Base-by-base conservation (phyloP, 495 filamentous ascomycete genomes). In the Pseudoneurospora amorphoporcata region DNA sequence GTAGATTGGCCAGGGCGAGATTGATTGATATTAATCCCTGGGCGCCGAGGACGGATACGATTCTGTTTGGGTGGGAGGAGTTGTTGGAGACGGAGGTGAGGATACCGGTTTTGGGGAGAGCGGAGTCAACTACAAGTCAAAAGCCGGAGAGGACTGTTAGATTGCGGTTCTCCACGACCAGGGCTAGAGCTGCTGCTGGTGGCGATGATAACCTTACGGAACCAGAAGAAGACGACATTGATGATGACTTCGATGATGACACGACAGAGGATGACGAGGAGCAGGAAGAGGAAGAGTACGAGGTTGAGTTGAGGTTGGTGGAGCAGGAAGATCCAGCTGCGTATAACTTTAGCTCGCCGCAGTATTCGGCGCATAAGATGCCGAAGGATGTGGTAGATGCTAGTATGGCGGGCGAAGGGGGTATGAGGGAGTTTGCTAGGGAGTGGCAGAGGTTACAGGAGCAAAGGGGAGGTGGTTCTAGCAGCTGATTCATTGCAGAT, bases 1-100 rank as follows among this genome's bases (percentile, higher is more conserved):
- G 58, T 9, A 75, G 80, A 2, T 74, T 86, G 10, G 82, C 81
- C 17, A 84, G 90, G 29, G 93, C 96, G 0, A 91, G 94, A 84
- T 83, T 99, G 37, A 89, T 98, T 41, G 95, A 99, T 79, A 90
- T 99, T 70, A 98, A 99, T 75, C 93, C 95, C 0, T 99, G 95
- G 92, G 96, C 95, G 12, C 89, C 88, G 69, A 81, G 93, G 71
- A 99, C 95, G 0, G 95, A 99, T 79, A 89, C 92, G 10, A 79
- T 98, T 61, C 82, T 98, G 17, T 99, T 98, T 78, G 90, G 89
- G 69, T 99, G 95, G 95, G 72, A 91, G 72, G 96, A 98, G 82
- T 84, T 99, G 19, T 79, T 99, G 75, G 87, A 83, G 0, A 86
- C 93, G 83, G 83, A 87, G 35, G 89, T 92, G 19, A 88, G 86